phyloP scores from a whole-genome alignment of 2,329 filamentous ascomycete genomes.

The Zymoseptoria passerinii region DNA sequence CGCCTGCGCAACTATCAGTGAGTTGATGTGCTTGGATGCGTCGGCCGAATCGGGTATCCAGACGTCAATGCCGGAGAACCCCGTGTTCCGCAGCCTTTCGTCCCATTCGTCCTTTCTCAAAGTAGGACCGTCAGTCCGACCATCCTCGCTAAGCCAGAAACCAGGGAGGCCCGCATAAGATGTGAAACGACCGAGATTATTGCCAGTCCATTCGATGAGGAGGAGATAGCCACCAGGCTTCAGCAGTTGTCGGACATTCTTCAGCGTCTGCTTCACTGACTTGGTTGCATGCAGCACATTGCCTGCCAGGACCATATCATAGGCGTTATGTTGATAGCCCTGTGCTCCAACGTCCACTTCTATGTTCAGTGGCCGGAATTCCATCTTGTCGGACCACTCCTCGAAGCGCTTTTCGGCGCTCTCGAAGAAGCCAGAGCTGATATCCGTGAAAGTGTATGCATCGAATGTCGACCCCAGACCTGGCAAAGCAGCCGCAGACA shows the following conservation, averaged over 20 bases:
- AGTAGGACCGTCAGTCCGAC: conserved; percentile 20
- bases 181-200: conserved; percentile 3
- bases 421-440: conserved; percentile 37
- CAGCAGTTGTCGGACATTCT: conserved; percentile 20
- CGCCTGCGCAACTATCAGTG: conserved; percentile 13
- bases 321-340: conserved; percentile 25
- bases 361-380: conserved; percentile 28
- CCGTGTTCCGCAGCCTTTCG: conserved; percentile 22
- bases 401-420: conserved; percentile 20
- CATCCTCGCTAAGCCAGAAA: conserved; percentile 20
- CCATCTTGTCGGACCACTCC: conserved; percentile 9
- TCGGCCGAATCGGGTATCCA: conserved; percentile 12
- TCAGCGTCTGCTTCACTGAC: conserved; percentile 14
- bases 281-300: conserved; percentile 23
- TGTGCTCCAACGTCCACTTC: conserved; percentile 27
- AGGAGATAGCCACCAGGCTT: conserved; percentile 23
- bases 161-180: conserved; percentile 1
- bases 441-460: conserved; percentile 43
- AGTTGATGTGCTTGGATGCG: conserved; percentile 8
- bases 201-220: conserved; percentile 18
- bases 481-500: conserved; percentile 32
- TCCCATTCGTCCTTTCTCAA: conserved; percentile 27
- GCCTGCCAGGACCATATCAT: conserved; percentile 24
- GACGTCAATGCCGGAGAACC: conserved; percentile 30
- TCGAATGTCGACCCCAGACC: conserved; percentile 26